phyloP scores from a whole-genome alignment of 1,284 basidiomycete genomes.

The Moniliophthora roreri region DNA sequence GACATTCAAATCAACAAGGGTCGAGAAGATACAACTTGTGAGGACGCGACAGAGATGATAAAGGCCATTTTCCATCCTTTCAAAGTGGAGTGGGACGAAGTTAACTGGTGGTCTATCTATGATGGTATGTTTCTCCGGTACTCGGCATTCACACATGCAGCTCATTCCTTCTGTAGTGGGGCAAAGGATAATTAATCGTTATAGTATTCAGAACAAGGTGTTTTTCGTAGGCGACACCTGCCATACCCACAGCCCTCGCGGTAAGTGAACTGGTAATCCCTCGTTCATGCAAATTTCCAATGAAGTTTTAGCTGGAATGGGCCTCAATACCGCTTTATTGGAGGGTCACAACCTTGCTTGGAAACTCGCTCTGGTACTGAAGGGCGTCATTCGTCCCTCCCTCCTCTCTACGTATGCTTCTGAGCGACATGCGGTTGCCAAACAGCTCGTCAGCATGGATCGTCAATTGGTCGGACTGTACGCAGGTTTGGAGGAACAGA shows the following conservation, averaged over 20 bases:
- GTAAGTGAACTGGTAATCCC: too few relatives aligned
- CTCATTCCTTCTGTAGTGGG: neutral
- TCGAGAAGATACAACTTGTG: neutral
- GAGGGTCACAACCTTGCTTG: conserved; percentile 3
- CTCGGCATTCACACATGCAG: neutral
- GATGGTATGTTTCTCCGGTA: neutral
- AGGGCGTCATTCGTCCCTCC: neutral
- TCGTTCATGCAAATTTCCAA: too few relatives aligned
- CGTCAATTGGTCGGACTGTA: neutral
- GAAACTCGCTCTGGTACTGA: conserved; percentile 1
- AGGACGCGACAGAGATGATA: neutral
- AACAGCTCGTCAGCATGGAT: conserved; percentile 2
- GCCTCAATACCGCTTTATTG: conserved; percentile 6
- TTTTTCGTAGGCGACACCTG: conserved; percentile 7
- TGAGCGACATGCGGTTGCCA: neutral
- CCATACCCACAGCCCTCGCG: conserved; percentile 9
- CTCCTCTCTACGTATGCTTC: neutral
- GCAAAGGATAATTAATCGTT: conserved; percentile 5
- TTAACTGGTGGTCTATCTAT: conserved; percentile 5
- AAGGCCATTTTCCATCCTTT: conserved; percentile 5
- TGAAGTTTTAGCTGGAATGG: conserved; percentile 4
- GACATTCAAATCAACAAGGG: conserved; percentile 4
- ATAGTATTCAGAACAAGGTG: conserved; percentile 1
- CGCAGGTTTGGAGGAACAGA: conserved; percentile 1
- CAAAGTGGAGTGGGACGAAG: conserved; percentile 3